Evolutionary conservation across 257 asterid genomes (phyloP), one percentile per base, ranked within the genome.

Genomic region (Salvia splendens): DNA sequence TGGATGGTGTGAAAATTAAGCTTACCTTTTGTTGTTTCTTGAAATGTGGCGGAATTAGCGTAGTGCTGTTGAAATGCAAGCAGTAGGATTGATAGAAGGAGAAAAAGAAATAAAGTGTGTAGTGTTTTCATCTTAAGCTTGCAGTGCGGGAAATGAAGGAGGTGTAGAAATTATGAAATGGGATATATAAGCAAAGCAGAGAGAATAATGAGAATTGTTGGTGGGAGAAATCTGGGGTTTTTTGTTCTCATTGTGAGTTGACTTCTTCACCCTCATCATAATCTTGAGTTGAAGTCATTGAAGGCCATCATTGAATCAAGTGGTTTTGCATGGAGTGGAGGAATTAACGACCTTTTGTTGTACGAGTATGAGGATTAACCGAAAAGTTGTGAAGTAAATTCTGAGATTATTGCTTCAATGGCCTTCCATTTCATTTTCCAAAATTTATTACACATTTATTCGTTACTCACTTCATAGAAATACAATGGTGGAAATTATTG

Each of bases 211-310:
- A 53, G 40, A 20, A 35, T 53, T 14, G 12, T 6, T 60, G 65
- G 56, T 70, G 42, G 64, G 32, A 50, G 69, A 76, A 64, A 59
- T 75, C 59, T 73, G 74, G 60, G 65, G 68, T 38, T 61, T 3
- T 6, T 75, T 63, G 68, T 58, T 63, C 8, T 82, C 79, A 79
- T 80, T 81, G 76, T 77, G 77, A 57, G 69, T 82, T 84, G 89
- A 79, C 81, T 77, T 81, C 75, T 74, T 63, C 36, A 57, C 41
- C 8, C 46, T 77, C 79, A 85, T 77, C 79, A 77, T 79, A 68
- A 60, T 54, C 62, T 58, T 38, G 43, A 14, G 72, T 63, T 68
- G 65, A 69, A 78, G 78, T 80, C 76, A 41, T 60, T 57, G 48
- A 17, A 4, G 16, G 14, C 64, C 65, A 76, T 80, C 61, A 80